Conservation (phyloP, 306 rosid species). For the Morella rubra region DNA sequence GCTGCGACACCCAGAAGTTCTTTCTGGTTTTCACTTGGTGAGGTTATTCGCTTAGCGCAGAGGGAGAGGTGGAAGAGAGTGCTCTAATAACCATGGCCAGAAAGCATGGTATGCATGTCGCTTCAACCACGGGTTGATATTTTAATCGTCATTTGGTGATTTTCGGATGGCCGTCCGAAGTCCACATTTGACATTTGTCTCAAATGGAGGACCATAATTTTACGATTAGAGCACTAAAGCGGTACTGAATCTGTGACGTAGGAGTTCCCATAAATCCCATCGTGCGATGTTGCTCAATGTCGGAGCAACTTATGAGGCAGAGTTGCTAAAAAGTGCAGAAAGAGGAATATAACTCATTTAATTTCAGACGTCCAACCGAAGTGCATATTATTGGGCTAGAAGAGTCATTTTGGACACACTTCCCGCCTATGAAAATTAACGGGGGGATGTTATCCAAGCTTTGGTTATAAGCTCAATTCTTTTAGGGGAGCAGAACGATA, state of each 20-base stretch:
- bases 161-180: too few relatives aligned
- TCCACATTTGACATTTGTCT: too few relatives aligned
- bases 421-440: slow-evolving; percentile 30
- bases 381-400: slow-evolving; percentile 24
- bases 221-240: neutral
- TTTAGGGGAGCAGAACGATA: slow-evolving; percentile 13
- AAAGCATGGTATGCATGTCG: neutral
- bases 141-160: neutral
- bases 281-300: slow-evolving; percentile 14
- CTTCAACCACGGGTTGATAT: neutral
- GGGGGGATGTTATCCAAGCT: slow-evolving; percentile 30
- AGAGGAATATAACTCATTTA: neutral
- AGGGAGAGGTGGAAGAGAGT: too few relatives aligned
- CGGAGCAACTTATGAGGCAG: slow-evolving; percentile 11
- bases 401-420: slow-evolving; percentile 31
- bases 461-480: slow-evolving; percentile 25
- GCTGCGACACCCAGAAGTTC: too few relatives aligned
- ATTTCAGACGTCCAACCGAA: neutral
- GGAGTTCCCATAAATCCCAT: neutral
- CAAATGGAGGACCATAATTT: too few relatives aligned
- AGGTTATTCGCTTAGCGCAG: too few relatives aligned
- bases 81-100: too few relatives aligned
- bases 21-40: too few relatives aligned
- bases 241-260: neutral
- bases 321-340: neutral